phyloP scores from a whole-genome alignment of 495 filamentous ascomycete species.

The Bathelium albidoporum region DNA sequence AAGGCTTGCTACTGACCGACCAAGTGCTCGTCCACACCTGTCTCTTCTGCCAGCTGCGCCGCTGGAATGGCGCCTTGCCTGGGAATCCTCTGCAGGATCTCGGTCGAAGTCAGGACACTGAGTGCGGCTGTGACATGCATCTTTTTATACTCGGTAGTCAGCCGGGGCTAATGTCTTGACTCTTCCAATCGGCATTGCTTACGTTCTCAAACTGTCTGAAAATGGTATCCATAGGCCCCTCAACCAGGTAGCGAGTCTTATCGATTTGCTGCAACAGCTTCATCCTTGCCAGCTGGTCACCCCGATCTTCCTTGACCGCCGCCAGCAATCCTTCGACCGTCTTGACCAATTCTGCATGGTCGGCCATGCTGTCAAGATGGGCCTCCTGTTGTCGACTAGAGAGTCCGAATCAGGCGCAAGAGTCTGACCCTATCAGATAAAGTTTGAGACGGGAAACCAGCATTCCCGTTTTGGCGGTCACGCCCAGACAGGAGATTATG shows the following conservation, averaged over 20 bases:
- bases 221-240: constrained; percentile 22
- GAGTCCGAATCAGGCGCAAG: background rate
- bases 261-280: constrained; percentile 18
- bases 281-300: constrained; percentile 16
- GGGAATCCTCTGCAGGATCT: constrained; percentile 22
- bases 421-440: background rate
- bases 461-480: too few relatives aligned
- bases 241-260: constrained; percentile 15
- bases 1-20: constrained; percentile 12
- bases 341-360: constrained; percentile 8
- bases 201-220: constrained; percentile 15
- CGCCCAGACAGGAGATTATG: too few relatives aligned
- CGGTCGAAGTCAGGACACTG: constrained; percentile 18
- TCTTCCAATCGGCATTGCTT: background rate
- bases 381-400: background rate
- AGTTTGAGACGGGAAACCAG: too few relatives aligned
- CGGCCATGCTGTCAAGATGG: background rate
- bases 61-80: constrained; percentile 19
- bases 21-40: constrained; percentile 21
- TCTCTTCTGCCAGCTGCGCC: constrained; percentile 19
- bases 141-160: background rate
- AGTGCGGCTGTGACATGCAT: constrained; percentile 17
- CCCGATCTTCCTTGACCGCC: constrained; percentile 16
- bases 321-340: constrained; percentile 25
- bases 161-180: background rate